Evolutionary conservation across 2,329 filamentous ascomycete species (phyloP).

Genomic region (Claviceps sp.): DNA sequence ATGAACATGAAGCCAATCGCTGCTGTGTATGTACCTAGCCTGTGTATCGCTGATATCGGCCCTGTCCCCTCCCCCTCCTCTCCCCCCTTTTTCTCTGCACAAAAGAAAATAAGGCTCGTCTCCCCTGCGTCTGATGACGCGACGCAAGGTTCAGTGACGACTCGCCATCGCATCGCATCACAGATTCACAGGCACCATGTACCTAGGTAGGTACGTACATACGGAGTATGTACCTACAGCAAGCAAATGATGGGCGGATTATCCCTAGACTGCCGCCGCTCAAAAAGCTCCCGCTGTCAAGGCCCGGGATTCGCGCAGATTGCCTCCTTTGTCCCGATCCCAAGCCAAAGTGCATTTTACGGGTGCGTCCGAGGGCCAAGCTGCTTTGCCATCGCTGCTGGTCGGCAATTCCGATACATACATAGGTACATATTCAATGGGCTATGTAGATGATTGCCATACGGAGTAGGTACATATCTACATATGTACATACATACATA

Average conservation of each 20-base stretch:
- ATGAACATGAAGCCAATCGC: background rate
- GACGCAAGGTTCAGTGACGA: background rate
- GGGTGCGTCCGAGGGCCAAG: background rate
- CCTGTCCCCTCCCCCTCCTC: background rate
- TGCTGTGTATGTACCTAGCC: background rate
- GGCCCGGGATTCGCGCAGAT: slow-evolving; percentile 1
- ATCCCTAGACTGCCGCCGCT: background rate
- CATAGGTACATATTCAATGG: background rate
- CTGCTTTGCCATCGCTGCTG: background rate
- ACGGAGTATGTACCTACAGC: too few relatives aligned
- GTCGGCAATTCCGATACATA: background rate
- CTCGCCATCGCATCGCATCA: background rate
- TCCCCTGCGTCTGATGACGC: background rate
- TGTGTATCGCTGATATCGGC: background rate
- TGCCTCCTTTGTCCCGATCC: background rate
- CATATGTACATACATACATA: too few relatives aligned
- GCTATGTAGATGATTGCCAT: too few relatives aligned
- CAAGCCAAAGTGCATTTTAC: background rate
- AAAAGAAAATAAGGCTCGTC: background rate
- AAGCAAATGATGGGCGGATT: background rate
- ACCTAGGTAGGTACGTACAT: too few relatives aligned
- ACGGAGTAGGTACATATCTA: too few relatives aligned
- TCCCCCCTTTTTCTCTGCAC: background rate
- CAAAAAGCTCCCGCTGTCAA: slow-evolving; percentile 4
- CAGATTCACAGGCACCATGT: too few relatives aligned